A percentile compares a stretch with the other conserved stretches of the same genome.
Conservation (phyloP, 768 basidiomycete genomes). For the Suillus ampliporus region DNA sequence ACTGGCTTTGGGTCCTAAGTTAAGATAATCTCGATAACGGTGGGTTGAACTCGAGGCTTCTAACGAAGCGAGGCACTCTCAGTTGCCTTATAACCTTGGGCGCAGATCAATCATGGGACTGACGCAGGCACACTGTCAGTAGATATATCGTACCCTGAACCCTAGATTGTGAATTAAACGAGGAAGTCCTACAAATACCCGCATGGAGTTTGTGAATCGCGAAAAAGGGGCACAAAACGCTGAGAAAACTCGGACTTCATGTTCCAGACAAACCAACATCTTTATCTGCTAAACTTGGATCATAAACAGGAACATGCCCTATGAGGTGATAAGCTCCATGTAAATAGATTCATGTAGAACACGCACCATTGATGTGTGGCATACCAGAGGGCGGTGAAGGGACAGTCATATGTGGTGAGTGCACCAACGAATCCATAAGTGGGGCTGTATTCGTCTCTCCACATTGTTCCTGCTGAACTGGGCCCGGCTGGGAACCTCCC, state of each 20-base stretch:
- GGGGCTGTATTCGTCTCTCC: slow-evolving; percentile 17
- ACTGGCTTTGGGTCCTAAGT: background rate
- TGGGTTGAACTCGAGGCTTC: background rate
- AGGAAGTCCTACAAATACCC: background rate
- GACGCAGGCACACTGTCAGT: background rate
- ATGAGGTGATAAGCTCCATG: background rate
- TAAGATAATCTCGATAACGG: background rate
- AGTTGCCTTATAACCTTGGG: background rate
- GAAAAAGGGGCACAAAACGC: slow-evolving; percentile 1
- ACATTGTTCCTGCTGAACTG: slow-evolving; percentile 23
- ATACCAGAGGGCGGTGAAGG: slow-evolving; percentile 4
- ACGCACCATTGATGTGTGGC: slow-evolving; percentile 22
- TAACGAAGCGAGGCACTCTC: background rate
- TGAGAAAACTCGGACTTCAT: background rate
- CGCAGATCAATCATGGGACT: background rate
- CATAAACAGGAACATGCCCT: slow-evolving; percentile 18
- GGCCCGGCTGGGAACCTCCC: slow-evolving; percentile 8
- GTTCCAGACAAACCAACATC: slow-evolving; percentile 10
- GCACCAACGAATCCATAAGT: slow-evolving; percentile 18
- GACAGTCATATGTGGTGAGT: background rate
- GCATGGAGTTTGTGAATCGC: background rate
- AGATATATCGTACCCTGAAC: slow-evolving; percentile 3
- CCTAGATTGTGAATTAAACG: slow-evolving; percentile 8
- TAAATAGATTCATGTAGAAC: too few species aligned
- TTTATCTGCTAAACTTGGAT: slow-evolving; percentile 12